Evolutionary conservation across 176 grass and related monocot genomes (phyloP), one percentile per base, ranked within the genome.

Genomic region (Ensete glaucum): DNA sequence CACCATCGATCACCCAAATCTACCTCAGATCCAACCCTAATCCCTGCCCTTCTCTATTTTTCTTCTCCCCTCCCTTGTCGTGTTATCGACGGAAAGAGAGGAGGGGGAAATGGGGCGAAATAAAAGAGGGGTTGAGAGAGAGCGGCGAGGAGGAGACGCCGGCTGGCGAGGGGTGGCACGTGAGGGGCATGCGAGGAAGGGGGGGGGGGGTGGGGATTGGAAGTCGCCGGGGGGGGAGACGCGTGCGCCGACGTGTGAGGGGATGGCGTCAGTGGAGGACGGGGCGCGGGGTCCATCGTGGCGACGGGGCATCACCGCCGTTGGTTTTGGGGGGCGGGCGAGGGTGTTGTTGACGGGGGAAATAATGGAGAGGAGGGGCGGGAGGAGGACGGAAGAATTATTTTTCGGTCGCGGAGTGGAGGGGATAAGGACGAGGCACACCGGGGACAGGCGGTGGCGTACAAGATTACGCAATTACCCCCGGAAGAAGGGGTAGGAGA

Each of bases 301-400:
- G 83, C 65, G 82, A 86, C 91, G 91, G 85, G 82, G 91, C 8
- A 69, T 83, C 85, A 88, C 82, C 86, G 89, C 85, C 92, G 92
- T 79, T 85, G 78, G 85, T 84, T 92, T 72, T 14, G 54, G 20
- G 53, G 76, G 20, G 5, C 17, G 16, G 48, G 63, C 11, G 81
- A 82, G 29, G 29, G 3, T 34, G 29, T 34, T 5, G 89, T 96
- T 92, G 92, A 96, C 92, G 86, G 86, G 86, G 84, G 78, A 83
- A 85, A 85, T 82, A 76, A 82, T 83, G 85, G 69, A 43, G 22
- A 51, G 14, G 56, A 5, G 60, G 27, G 15, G 34, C 3, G 7
- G 67, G 20, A 14, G 29, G 25, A 15, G 67, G 19, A 48, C 19
- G 67, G 34, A 43, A 43, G 34, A 43, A 43, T 43, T 43, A 43